Evolutionary conservation across 208 protist genomes (phyloP).

Genomic region (Trypanosoma melophagium): DNA sequence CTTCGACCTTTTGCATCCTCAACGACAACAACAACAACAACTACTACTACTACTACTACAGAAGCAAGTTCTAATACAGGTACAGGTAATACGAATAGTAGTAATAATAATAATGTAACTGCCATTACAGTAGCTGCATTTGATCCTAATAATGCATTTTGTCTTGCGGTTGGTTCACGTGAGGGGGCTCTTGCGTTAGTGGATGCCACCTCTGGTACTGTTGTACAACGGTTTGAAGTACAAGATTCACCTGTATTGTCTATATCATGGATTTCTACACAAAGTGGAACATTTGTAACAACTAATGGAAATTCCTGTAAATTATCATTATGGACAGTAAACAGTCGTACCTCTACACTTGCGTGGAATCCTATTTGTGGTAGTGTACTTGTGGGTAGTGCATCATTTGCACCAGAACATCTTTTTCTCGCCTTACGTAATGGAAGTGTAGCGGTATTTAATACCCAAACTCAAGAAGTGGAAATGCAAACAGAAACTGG

Average conservation of each 20-base stretch:
- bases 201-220: conserved; percentile 38
- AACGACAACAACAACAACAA: too few species aligned
- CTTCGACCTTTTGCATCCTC: conserved; percentile 60
- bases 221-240: conserved; percentile 60
- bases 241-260: conserved; percentile 38
- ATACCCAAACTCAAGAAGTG: conserved; percentile 49
- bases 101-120: conserved; percentile 26
- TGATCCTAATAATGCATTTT: conserved; percentile 63
- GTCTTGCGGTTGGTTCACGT: conserved; percentile 66
- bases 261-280: conserved; percentile 65
- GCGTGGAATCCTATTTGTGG: conserved; percentile 37
- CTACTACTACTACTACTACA: background rate
- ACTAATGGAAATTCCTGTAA: conserved; percentile 52
- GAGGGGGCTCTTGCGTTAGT: conserved; percentile 71
- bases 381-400: conserved; percentile 2
- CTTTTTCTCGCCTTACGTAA: conserved; percentile 63
- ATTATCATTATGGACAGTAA: conserved; percentile 69
- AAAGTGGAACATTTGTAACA: conserved; percentile 71
- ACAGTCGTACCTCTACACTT: conserved; percentile 47
- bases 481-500: conserved; percentile 54
- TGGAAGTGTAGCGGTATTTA: conserved; percentile 77
- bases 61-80: background rate
- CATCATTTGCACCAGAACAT: conserved; percentile 27
- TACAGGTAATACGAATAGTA: conserved; percentile 22
- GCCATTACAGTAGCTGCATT: conserved; percentile 65